Evolutionary conservation across 805 yeast species (phyloP).

Genomic region (Tetrapisispora fleetii): DNA sequence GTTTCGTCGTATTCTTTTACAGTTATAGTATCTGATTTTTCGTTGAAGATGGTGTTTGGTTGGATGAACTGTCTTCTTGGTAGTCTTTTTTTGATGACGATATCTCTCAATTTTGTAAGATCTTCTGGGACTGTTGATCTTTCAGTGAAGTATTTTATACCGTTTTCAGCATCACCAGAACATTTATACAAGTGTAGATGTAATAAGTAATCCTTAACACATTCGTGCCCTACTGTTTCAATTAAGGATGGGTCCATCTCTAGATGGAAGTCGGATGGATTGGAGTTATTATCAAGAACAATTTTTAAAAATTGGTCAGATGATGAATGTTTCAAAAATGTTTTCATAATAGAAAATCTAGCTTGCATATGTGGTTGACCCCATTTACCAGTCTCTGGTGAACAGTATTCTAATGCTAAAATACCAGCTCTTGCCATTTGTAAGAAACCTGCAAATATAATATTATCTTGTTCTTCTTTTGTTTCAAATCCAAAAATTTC

Average conservation of each 20-base stretch:
- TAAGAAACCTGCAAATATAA: slow-evolving; percentile 57
- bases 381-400: slow-evolving; percentile 73
- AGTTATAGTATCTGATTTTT: slow-evolving; percentile 15
- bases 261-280: slow-evolving; percentile 49
- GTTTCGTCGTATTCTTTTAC: slow-evolving; percentile 69
- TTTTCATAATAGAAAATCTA: slow-evolving; percentile 72
- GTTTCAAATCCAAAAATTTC: slow-evolving; percentile 61
- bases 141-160: slow-evolving; percentile 51
- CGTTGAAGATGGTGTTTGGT: slow-evolving; percentile 50
- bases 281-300: slow-evolving; percentile 32
- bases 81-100: slow-evolving; percentile 58
- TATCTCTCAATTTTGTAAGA: slow-evolving; percentile 53
- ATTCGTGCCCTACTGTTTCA: slow-evolving; percentile 57
- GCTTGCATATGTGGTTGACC: slow-evolving; percentile 96
- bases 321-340: slow-evolving; percentile 47
- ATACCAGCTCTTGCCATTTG: slow-evolving; percentile 87
- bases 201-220: slow-evolving; percentile 59
- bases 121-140: slow-evolving; percentile 62
- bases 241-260: slow-evolving; percentile 53
- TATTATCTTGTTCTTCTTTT: slow-evolving; percentile 49
- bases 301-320: slow-evolving; percentile 50
- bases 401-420: slow-evolving; percentile 77
- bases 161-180: slow-evolving; percentile 60
- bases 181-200: slow-evolving; percentile 73
- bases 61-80: slow-evolving; percentile 83